phyloP scores from a whole-genome alignment of 805 yeast genomes.

The Barnettozyma pratensis region DNA sequence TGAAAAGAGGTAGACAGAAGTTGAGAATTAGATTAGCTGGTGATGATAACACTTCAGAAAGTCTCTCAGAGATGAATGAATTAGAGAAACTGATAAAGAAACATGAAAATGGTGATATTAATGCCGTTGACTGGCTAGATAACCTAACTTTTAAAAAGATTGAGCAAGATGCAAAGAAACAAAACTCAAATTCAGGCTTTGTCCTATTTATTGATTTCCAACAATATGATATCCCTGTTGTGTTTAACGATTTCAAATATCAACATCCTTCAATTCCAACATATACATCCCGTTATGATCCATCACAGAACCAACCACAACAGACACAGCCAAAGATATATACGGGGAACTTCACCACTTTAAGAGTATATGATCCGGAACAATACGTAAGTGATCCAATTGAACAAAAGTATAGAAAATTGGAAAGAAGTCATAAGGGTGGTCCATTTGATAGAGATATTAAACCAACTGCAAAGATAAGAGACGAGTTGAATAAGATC shows the following conservation, averaged over 20 bases:
- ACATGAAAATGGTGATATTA: conserved; percentile 65
- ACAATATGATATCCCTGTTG: conserved; percentile 67
- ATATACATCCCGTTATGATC: conserved; percentile 40
- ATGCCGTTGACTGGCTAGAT: conserved; percentile 70
- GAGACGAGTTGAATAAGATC: conserved; percentile 68
- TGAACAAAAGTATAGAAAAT: conserved; percentile 77
- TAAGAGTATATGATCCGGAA: conserved; percentile 63
- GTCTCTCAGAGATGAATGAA: conserved; percentile 35
- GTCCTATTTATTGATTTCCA: conserved; percentile 49
- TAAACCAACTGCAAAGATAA: conserved; percentile 79
- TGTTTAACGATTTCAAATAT: conserved; percentile 55
- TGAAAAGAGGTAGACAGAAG: conserved; percentile 70
- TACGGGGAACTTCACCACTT: conserved; percentile 29
- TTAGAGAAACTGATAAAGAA: conserved; percentile 50
- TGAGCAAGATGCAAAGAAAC: conserved; percentile 21
- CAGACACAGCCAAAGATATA: conserved; percentile 25
- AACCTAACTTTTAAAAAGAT: conserved; percentile 52
- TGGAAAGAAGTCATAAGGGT: conserved; percentile 79
- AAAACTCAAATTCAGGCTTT: conserved; percentile 29
- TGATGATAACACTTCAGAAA: conserved; percentile 21
- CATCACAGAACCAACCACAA: conserved; percentile 14
- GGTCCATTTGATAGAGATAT: conserved; percentile 75
- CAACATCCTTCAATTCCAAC: conserved; percentile 30
- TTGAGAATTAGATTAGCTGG: conserved; percentile 39
- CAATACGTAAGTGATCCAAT: conserved; percentile 70